Conservation (phyloP, 208 protist species). For the Trypanosoma mega region DNA sequence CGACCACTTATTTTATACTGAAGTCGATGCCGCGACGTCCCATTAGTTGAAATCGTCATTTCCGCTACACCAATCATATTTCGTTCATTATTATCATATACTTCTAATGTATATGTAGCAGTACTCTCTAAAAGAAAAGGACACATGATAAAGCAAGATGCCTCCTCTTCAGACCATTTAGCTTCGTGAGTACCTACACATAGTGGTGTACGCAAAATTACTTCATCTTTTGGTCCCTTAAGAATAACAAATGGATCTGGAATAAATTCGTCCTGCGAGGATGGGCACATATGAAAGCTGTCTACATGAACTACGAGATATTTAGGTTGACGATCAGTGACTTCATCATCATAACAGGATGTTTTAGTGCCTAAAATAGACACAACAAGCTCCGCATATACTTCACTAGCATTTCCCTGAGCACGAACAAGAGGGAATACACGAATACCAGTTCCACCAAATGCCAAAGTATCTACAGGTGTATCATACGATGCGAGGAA, state of each 20-base stretch:
- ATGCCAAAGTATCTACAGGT: slow-evolving; percentile 73
- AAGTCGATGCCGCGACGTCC: slow-evolving; percentile 52
- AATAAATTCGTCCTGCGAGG: slow-evolving; percentile 38
- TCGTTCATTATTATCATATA: slow-evolving; percentile 75
- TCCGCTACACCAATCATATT: slow-evolving; percentile 48
- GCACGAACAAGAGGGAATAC: slow-evolving; percentile 48
- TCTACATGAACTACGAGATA: slow-evolving; percentile 62
- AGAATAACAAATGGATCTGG: slow-evolving; percentile 84
- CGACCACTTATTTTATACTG: slow-evolving; percentile 21
- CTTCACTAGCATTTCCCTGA: slow-evolving; percentile 31
- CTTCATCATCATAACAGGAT: slow-evolving; percentile 29
- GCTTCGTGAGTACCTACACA: slow-evolving; percentile 45
- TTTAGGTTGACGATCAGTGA: slow-evolving; percentile 25
- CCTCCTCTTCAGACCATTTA: slow-evolving; percentile 49
- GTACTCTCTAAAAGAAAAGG: slow-evolving; percentile 54
- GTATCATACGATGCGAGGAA: slow-evolving; percentile 62
- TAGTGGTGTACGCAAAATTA: slow-evolving; percentile 64
- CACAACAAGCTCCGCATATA: slow-evolving; percentile 62
- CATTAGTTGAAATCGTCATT: slow-evolving; percentile 45
- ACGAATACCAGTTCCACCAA: slow-evolving; percentile 68
- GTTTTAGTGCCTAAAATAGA: slow-evolving; percentile 52
- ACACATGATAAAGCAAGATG: slow-evolving; percentile 76
- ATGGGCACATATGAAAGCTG: slow-evolving; percentile 32
- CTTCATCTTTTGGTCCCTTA: slow-evolving; percentile 37
- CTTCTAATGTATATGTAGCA: slow-evolving; percentile 57